Base-by-base conservation (phyloP, 139 green algal species). In the Haematococcus lacustris region DNA sequence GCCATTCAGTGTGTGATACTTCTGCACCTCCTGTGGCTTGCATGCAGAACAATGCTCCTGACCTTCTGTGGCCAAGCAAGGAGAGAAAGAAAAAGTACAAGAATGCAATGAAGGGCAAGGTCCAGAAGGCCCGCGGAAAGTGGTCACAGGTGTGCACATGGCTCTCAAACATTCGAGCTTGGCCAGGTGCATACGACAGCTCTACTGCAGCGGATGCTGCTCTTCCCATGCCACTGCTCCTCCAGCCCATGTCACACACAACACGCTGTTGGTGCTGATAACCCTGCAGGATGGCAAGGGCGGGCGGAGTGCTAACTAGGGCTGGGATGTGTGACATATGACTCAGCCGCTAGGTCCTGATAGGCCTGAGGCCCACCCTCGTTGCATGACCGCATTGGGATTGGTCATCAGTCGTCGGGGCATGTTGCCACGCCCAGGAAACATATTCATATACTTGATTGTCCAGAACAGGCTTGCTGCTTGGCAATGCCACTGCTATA, bases 111-210 rank as follows among this genome's bases (percentile, higher is more conserved):
- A 77, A 74, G 76, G n/a, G 67, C 62, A 83, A 73, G 69, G 23
- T 69, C 32, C 78, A 77, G 37, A 83, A 83, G 64, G 37, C 67
- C 17, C 68, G 73, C n/a, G 78, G 78, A 32, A 83, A 79, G 78
- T 80, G 79, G 78, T 77, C 59, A 51, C 78, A 83, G 63, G 63
- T 69, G 37, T 25, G 63, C 21, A 32, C 3, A 17, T 40, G 13
- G 47, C 3, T 3, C 17, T 4, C 30, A 17, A 39, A 41, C 39
- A 32, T 39, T 17, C 7, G 25, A 30, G 32, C 57, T 64, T 13
- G 26, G 26, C 57, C 17, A 64, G 57, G 9, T 25, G 32, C 25
- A 32, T 33, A 32, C 57, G 21, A 25, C 23, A 35, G 9, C 5
- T 9, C 9, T 5, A 32, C 57, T 30, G 21, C 57, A 35, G 17